A percentile compares a stretch with the other conserved stretches of the same genome.
phyloP scores from a whole-genome alignment of 2,329 filamentous ascomycete genomes.

The Calonectria ilicicola region DNA sequence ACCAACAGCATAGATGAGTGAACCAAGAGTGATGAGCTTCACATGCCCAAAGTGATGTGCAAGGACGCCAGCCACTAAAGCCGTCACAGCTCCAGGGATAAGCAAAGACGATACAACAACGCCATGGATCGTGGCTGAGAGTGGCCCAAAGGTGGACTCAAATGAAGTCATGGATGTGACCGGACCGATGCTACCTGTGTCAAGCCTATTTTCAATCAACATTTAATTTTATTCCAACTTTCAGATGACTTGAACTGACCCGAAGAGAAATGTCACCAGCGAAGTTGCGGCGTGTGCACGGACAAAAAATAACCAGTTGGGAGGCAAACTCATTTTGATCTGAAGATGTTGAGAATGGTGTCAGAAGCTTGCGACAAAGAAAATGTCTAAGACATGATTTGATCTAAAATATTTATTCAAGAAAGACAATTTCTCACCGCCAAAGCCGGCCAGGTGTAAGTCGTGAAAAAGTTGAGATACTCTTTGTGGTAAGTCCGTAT shows the following conservation, averaged over 20 bases:
- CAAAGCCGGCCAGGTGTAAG: not conserved
- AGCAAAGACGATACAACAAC: slow-evolving; percentile 71
- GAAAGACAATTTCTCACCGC: not conserved
- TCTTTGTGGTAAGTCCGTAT: too few relatives aligned
- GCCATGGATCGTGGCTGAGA: slow-evolving; percentile 67
- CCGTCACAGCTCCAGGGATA: slow-evolving; percentile 69
- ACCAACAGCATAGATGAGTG: slow-evolving; percentile 64
- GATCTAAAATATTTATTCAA: not conserved
- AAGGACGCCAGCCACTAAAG: slow-evolving; percentile 68
- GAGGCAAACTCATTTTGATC: not conserved
- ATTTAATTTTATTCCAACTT: not conserved
- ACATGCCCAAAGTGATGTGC: slow-evolving; percentile 65
- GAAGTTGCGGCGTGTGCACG: not conserved
- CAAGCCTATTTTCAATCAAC: slow-evolving; percentile 28
- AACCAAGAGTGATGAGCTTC: slow-evolving; percentile 62
- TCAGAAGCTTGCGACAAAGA: not conserved
- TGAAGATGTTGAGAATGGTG: too few relatives aligned
- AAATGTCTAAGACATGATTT: not conserved
- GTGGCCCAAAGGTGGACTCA: slow-evolving; percentile 59
- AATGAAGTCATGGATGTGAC: slow-evolving; percentile 69
- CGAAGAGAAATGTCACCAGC: not conserved
- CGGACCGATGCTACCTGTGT: slow-evolving; percentile 67
- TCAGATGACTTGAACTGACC: not conserved
- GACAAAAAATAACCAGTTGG: not conserved
- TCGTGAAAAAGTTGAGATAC: not conserved